These are phyloP conservation scores for Dissophora globulifera DNA, from an alignment of 192 early-diverging fungal genomes.

Conservation along the genomic window DNA sequence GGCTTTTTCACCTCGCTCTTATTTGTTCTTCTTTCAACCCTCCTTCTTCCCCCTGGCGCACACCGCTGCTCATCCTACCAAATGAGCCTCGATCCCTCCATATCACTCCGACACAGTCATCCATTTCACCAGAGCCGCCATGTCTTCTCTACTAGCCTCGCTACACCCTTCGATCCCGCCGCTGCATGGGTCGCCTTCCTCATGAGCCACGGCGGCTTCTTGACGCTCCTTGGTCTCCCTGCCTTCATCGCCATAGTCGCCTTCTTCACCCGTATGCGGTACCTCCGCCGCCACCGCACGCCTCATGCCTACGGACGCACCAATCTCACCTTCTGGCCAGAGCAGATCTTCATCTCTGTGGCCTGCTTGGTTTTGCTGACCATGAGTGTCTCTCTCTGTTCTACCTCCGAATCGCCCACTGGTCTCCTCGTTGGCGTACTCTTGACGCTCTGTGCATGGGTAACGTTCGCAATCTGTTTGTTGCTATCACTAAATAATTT, in stretches of 20 bases:
- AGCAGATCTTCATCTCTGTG: slow-evolving; percentile 14
- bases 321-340: slow-evolving; percentile 31
- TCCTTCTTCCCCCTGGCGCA: too few species aligned
- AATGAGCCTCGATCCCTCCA: too few species aligned
- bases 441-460: slow-evolving; percentile 17
- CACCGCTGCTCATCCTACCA: too few species aligned
- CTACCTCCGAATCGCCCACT: background rate
- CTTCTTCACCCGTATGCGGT: slow-evolving; percentile 13
- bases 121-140: too few species aligned
- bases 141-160: too few species aligned
- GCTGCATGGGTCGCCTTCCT: slow-evolving; percentile 15
- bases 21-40: too few species aligned
- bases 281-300: background rate
- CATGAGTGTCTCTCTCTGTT: background rate
- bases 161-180: slow-evolving; percentile 13
- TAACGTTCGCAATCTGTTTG: slow-evolving; percentile 2
- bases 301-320: slow-evolving; percentile 34
- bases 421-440: slow-evolving; percentile 1
- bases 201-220: slow-evolving; percentile 25
- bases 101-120: too few species aligned
- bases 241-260: slow-evolving; percentile 5
- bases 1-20: too few species aligned
- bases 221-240: slow-evolving; percentile 22
- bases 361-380: slow-evolving; percentile 8
- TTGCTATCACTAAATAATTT: too few species aligned